A percentile compares a stretch with the other conserved stretches of the same genome.
Conservation (phyloP, 257 asterid species). For the Nicotiana paniculata region DNA sequence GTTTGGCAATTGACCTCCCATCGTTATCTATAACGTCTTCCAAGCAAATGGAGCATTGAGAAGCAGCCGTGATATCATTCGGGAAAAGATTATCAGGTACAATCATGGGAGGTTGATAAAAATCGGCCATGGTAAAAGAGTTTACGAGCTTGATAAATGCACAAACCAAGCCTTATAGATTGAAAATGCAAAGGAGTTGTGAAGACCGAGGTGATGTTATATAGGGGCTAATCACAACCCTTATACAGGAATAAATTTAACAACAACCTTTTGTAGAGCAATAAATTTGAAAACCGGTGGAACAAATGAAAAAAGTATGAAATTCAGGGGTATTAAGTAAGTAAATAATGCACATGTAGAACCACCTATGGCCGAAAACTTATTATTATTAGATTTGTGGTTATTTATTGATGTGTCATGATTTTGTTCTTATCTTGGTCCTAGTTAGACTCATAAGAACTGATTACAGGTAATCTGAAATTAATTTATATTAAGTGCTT, state of each 20-base stretch:
- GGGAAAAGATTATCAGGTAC: background rate
- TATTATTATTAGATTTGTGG: background rate
- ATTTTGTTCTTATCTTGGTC: too few species aligned
- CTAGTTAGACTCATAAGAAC: too few species aligned
- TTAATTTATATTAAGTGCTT: too few species aligned
- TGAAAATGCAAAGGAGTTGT: background rate
- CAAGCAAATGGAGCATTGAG: constrained; percentile 8
- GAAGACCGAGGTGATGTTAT: background rate
- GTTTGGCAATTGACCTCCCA: background rate
- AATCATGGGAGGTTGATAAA: background rate
- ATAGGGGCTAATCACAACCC: background rate
- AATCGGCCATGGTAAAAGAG: background rate
- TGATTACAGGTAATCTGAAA: too few species aligned
- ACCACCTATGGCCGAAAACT: background rate
- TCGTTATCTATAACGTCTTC: background rate
- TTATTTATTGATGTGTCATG: background rate
- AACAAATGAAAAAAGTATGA: too few species aligned
- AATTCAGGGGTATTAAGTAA: background rate
- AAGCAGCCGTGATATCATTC: background rate
- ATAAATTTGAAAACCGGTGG: background rate
- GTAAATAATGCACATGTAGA: background rate
- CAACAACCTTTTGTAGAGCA: background rate
- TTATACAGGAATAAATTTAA: background rate
- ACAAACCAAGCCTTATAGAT: background rate
- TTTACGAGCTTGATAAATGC: background rate